phyloP scores from a whole-genome alignment of 225 moss, liverwort and hornwort species.

The Sphagnum contortum region DNA sequence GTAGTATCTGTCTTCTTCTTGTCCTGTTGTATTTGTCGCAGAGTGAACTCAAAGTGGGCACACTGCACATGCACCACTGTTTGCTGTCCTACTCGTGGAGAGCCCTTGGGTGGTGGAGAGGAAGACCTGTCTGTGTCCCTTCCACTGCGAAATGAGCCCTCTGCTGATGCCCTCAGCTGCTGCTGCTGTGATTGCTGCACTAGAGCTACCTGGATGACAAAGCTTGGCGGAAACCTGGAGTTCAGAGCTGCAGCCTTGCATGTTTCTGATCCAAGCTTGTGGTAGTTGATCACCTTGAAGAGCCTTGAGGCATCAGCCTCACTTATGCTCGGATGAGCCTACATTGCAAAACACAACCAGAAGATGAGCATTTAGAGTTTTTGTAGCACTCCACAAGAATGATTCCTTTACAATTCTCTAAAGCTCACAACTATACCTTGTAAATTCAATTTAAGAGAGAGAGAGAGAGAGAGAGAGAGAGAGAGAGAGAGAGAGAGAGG shows the following conservation, averaged over 20 bases:
- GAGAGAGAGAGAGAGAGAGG: too few species aligned
- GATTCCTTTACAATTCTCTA: too few species aligned
- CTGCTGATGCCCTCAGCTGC: slow-evolving; percentile 42
- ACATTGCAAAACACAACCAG: background rate
- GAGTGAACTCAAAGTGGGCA: slow-evolving; percentile 78
- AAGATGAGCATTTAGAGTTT: too few species aligned
- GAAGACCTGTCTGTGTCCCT: slow-evolving; percentile 9
- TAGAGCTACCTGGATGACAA: slow-evolving; percentile 75
- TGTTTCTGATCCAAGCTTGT: slow-evolving; percentile 68
- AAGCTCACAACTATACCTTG: too few species aligned
- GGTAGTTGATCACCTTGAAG: slow-evolving; percentile 71
- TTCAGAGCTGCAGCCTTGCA: slow-evolving; percentile 75
- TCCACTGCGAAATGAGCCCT: slow-evolving; percentile 55
- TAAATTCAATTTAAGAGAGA: background rate
- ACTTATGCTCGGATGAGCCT: slow-evolving; percentile 78
- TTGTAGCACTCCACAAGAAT: too few species aligned
- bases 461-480: background rate
- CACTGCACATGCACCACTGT: slow-evolving; percentile 72
- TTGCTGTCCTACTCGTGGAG: slow-evolving; percentile 50
- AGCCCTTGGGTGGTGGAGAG: slow-evolving; percentile 32
- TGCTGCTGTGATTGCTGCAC: slow-evolving; percentile 37
- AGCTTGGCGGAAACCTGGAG: slow-evolving; percentile 77
- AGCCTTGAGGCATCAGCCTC: slow-evolving; percentile 63
- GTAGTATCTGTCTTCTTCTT: background rate
- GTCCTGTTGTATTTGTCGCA: slow-evolving; percentile 64